Evolutionary conservation across 2,329 filamentous ascomycete species (phyloP), one percentile per base, ranked within the genome.

Genomic region (Alternaria burnsii): DNA sequence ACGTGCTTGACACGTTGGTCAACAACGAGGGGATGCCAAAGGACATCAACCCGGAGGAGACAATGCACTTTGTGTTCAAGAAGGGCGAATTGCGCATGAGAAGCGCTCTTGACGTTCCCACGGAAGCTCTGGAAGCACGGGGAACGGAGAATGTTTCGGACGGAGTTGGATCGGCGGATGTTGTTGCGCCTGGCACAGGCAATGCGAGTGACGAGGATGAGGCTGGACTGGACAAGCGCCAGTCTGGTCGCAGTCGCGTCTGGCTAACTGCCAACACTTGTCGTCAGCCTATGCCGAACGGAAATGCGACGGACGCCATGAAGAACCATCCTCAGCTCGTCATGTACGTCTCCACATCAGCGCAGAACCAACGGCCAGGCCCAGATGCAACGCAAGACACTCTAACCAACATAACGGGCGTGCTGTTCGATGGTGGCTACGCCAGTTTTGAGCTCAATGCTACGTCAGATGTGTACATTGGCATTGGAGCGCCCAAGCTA

Each of bases 261-360:
- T 97, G 91, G 77, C 85, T 99, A 55, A 93, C 93, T 2, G 88
- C 93, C 43, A 98, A 93, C 67, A 94, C 92, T 1, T 99, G 95
- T 78, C 79, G 87, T 26, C 93, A 96, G 70, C 95, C 94, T 12
- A 75, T 79, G 20, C 82, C 84, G 41, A 86, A 85, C 41, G 81
- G 79, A 9, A 81, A 81, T 2, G 80, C 82, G 24, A 82, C 80
- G 52, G 77, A 79, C 11, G 69, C 68, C 14, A 76, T 81, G 1
- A 61, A 52, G 22, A 62, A 56, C 51, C 59, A 61, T 30, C 86
- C 91, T 12, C 93, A 97, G 71, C 85, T 98, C 52, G 86, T 86
- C 12, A 81, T 98, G 10, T 97, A 91, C 71, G 83, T 97, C 48
- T 96, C 93, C 3, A 88, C 82, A 18, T 87, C 87, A 3, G 72